Evolutionary conservation across 2,329 filamentous ascomycete species (phyloP).

Genomic region (Raffaelea arxii): DNA sequence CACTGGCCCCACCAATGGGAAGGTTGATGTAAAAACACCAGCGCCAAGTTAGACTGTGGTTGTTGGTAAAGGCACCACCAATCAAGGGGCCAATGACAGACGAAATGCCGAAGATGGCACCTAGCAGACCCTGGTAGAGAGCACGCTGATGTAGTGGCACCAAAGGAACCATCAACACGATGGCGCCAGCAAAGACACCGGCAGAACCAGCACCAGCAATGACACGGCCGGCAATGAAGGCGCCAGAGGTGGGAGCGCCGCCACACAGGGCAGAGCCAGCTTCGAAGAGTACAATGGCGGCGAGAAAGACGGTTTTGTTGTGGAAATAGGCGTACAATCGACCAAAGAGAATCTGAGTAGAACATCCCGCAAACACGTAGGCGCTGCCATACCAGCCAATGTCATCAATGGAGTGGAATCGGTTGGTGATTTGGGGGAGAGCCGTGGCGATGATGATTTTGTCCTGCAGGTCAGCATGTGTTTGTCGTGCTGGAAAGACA

Average conservation of each 20-base stretch:
- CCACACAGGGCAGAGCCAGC: constrained; percentile 24
- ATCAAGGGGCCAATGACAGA: constrained; percentile 13
- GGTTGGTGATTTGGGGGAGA: constrained; percentile 5
- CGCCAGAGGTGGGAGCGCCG: constrained; percentile 9
- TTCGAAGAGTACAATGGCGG: constrained; percentile 24
- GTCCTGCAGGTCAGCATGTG: constrained; percentile 14
- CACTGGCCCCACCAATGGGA: constrained; percentile 15
- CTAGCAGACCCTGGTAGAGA: constrained; percentile 29
- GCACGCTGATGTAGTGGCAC: constrained; percentile 29
- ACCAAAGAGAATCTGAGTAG: constrained; percentile 22
- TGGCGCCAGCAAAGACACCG: constrained; percentile 14
- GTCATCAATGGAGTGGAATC: constrained; percentile 4
- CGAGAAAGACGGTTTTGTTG: constrained; percentile 23
- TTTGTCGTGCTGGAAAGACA: not conserved
- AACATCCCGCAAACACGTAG: constrained; percentile 8
- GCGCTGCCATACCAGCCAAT: constrained; percentile 8
- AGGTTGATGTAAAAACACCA: constrained; percentile 14
- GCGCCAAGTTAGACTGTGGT: constrained; percentile 16
- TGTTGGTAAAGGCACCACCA: constrained; percentile 12
- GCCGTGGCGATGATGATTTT: constrained; percentile 25
- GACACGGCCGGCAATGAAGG: constrained; percentile 16
- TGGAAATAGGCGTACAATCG: constrained; percentile 23
- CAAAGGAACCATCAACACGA: constrained; percentile 20
- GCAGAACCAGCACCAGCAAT: constrained; percentile 14
- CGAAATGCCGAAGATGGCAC: constrained; percentile 28